phyloP scores from a whole-genome alignment of 208 protist genomes.

The Giardia muris region DNA sequence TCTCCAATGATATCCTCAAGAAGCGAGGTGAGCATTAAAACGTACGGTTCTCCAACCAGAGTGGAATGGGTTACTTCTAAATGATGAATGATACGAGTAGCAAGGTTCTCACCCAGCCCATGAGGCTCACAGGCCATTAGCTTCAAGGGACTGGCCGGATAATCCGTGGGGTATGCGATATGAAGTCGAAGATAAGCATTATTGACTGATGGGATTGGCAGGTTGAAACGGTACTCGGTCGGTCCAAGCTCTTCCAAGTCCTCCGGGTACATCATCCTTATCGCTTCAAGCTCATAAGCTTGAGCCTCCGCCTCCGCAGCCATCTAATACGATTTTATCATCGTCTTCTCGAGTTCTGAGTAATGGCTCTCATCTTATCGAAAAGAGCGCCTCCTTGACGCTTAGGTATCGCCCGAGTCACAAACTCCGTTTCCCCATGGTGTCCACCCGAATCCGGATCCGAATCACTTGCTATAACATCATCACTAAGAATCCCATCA shows the following conservation, averaged over 20 bases:
- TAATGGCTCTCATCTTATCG: too few species aligned
- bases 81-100: background rate
- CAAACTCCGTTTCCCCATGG: too few species aligned
- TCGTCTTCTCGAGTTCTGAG: too few species aligned
- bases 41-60: background rate
- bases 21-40: background rate
- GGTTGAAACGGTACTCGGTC: background rate
- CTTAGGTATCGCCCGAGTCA: too few species aligned
- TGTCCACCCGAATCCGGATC: too few species aligned
- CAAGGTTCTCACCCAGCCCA: background rate
- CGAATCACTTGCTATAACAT: too few species aligned
- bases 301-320: too few species aligned
- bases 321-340: too few species aligned
- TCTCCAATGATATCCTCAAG: background rate
- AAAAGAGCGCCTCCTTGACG: too few species aligned
- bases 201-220: background rate
- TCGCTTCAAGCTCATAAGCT: background rate
- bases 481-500: too few species aligned
- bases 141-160: background rate
- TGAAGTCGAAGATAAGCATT: background rate
- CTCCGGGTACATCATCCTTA: background rate
- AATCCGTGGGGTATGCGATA: background rate
- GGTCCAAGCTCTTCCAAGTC: background rate
- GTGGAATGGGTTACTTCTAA: background rate
- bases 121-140: background rate